phyloP scores from a whole-genome alignment of 2,329 filamentous ascomycete species.

The Nemania sp. region DNA sequence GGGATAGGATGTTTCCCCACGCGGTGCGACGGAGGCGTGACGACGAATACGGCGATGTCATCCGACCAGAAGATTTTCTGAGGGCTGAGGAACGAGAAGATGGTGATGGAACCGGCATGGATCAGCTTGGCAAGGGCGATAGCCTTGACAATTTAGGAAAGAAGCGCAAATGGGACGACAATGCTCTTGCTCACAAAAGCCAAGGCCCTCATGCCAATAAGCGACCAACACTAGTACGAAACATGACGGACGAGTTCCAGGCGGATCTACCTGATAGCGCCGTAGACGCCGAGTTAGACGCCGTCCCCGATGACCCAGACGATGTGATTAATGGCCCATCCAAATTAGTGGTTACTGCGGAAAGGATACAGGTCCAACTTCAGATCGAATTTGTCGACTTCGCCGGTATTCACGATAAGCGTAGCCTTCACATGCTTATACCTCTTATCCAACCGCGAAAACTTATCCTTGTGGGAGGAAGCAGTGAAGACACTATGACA shows the following conservation, averaged over 20 bases:
- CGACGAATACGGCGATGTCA: conserved; percentile 93
- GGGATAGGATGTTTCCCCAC: conserved; percentile 90
- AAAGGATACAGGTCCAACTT: conserved; percentile 69
- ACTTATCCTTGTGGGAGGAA: conserved; percentile 86
- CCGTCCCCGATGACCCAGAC: conserved; percentile 59
- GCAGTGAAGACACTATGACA: conserved; percentile 73
- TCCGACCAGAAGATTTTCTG: conserved; percentile 90
- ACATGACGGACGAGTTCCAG: conserved; percentile 51
- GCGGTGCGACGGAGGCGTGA: conserved; percentile 75
- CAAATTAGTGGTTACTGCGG: conserved; percentile 69
- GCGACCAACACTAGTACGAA: conserved; percentile 55
- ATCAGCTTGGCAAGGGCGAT: conserved; percentile 52
- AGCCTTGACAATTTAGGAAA: conserved; percentile 73
- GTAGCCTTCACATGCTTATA: conserved; percentile 91
- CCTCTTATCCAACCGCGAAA: conserved; percentile 93
- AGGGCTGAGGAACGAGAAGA: conserved; percentile 88
- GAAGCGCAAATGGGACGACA: conserved; percentile 91
- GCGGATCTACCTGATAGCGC: conserved; percentile 45
- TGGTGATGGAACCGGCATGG: conserved; percentile 66
- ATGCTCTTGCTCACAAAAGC: conserved; percentile 48
- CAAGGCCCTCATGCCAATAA: conserved; percentile 58
- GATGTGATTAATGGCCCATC: conserved; percentile 65
- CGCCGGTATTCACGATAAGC: conserved; percentile 87
- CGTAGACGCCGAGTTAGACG: conserved; percentile 59
- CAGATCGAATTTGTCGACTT: conserved; percentile 90